Conservation (phyloP, 768 basidiomycete genomes). For the Hygrocybe punicea region DNA sequence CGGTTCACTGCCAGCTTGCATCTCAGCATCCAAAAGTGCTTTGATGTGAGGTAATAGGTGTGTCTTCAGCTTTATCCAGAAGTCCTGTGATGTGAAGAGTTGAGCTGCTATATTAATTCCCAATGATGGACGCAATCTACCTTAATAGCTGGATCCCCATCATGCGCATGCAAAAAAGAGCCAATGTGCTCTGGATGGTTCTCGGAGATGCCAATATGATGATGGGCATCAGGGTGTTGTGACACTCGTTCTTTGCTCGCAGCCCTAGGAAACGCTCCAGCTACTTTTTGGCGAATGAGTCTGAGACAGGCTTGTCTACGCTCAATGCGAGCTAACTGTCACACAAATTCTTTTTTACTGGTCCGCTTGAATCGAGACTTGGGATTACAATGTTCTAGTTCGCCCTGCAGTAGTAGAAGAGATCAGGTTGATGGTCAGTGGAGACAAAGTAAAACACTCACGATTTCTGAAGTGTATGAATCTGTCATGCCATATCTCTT, state of each 20-base stretch:
- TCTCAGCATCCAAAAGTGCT: too few relatives aligned
- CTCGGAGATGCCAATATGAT: background rate
- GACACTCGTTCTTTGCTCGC: background rate
- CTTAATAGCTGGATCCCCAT: constrained; percentile 1
- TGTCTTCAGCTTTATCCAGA: constrained; percentile 24
- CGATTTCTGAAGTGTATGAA: constrained; percentile 32
- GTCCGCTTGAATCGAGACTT: constrained; percentile 29
- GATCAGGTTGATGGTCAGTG: background rate
- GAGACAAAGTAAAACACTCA: constrained; percentile 18
- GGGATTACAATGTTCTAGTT: constrained; percentile 29
- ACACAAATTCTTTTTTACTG: constrained; percentile 17
- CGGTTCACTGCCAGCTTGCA: background rate
- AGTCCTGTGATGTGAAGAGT: constrained; percentile 19
- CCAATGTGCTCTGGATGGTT: background rate
- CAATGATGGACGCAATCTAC: background rate
- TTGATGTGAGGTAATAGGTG: constrained; percentile 19
- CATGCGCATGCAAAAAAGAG: background rate
- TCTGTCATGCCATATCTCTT: constrained; percentile 33
- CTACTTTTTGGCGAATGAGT: background rate
- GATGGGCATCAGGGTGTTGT: background rate
- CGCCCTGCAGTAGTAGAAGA: too few relatives aligned
- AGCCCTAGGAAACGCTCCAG: too few relatives aligned
- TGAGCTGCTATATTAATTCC: too few relatives aligned
- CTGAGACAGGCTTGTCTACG: background rate
- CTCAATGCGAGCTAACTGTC: constrained; percentile 23